Conservation (phyloP, 352 stramenopile species). For the Halophytophthora batemanensis region DNA sequence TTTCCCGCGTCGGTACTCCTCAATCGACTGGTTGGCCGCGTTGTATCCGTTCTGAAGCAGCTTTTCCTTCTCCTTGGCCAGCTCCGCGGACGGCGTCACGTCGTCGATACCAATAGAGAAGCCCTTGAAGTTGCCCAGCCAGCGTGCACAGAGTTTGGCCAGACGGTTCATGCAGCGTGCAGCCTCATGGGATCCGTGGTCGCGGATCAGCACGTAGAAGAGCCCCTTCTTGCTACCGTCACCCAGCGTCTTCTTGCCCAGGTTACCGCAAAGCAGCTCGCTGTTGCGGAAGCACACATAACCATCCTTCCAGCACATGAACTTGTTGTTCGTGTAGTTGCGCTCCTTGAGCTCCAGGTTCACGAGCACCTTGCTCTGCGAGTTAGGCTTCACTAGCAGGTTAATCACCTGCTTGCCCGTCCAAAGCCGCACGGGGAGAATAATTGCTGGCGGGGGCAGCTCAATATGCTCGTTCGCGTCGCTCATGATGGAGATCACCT, state of each 20-base stretch:
- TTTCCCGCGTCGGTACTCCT: constrained; percentile 92
- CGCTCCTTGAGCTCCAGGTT: constrained; percentile 93
- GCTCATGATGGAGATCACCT: constrained; percentile 93
- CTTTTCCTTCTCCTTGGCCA: constrained; percentile 93
- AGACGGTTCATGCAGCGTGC: constrained; percentile 98
- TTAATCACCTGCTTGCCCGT: constrained; percentile 98
- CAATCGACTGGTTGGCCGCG: constrained; percentile 89
- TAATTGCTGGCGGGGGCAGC: constrained; percentile 69
- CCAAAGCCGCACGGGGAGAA: constrained; percentile 90
- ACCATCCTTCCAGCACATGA: constrained; percentile 98
- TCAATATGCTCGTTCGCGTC: constrained; percentile 95
- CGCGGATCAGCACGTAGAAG: constrained; percentile 97
- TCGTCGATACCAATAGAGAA: constrained; percentile 99
- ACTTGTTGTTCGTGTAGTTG: constrained; percentile 94
- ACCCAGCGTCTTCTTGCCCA: constrained; percentile 98
- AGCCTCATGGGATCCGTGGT: constrained; percentile 91
- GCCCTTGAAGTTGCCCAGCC: constrained; percentile 95
- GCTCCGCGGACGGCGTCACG: constrained; percentile 95
- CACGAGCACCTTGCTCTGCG: constrained; percentile 69
- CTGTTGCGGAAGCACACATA: constrained; percentile 97
- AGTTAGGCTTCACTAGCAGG: constrained; percentile 88
- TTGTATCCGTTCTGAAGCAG: constrained; percentile 90
- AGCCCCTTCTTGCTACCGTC: constrained; percentile 98
- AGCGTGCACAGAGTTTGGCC: constrained; percentile 97
- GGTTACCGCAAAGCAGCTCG: constrained; percentile 97